These are phyloP conservation scores for Coemansia sp. DNA, from an alignment of 192 early-diverging fungal genomes.

Conservation along the genomic window DNA sequence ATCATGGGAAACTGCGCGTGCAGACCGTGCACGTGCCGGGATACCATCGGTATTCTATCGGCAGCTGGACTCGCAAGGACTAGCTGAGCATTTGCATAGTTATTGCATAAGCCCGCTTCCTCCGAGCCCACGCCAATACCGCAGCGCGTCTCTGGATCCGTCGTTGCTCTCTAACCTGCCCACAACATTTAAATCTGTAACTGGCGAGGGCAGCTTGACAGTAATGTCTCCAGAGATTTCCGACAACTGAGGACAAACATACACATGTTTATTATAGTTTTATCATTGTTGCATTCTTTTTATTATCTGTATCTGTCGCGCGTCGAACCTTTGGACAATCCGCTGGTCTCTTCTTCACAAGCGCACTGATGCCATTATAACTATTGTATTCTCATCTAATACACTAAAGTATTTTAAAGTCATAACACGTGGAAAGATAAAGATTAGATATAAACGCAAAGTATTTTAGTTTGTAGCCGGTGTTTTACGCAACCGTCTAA, in stretches of 20 bases:
- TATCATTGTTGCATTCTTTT: not conserved
- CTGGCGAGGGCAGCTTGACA: not conserved
- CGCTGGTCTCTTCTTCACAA: too few species aligned
- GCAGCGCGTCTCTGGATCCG: constrained; percentile 46
- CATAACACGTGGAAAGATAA: not conserved
- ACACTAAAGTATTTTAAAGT: not conserved
- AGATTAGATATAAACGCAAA: not conserved
- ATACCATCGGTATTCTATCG: not conserved
- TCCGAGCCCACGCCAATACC: constrained; percentile 8
- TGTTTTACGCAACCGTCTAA: constrained; percentile 12
- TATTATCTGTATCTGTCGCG: not conserved
- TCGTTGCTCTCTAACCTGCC: constrained; percentile 39
- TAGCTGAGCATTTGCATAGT: constrained; percentile 17
- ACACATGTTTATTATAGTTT: not conserved
- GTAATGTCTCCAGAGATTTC: not conserved
- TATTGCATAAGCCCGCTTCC: constrained; percentile 25
- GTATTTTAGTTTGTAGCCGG: not conserved
- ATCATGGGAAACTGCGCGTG: constrained; percentile 1
- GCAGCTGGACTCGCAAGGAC: not conserved
- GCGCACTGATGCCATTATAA: too few species aligned
- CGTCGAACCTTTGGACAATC: too few species aligned
- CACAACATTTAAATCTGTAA: constrained; percentile 33
- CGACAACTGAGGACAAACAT: constrained; percentile 9
- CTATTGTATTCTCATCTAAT: not conserved
- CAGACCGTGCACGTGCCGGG: not conserved